phyloP scores from a whole-genome alignment of 2,329 filamentous ascomycete species.

The Balansia obtecta region DNA sequence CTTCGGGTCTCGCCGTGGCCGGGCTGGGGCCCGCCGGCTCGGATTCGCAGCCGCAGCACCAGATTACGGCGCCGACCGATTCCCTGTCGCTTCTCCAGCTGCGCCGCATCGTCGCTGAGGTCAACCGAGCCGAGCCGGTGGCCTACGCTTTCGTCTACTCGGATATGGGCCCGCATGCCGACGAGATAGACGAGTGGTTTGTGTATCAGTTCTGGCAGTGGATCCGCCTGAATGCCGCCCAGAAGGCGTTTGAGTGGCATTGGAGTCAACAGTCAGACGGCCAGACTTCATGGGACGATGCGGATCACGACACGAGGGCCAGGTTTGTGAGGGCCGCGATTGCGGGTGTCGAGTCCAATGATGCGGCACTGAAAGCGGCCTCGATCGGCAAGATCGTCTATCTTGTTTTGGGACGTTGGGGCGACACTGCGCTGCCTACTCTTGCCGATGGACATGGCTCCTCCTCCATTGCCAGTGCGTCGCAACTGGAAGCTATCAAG shows the following conservation, averaged over 20 bases:
- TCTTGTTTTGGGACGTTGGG: slow-evolving; percentile 58
- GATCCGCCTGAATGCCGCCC: slow-evolving; percentile 62
- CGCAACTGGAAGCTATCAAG: slow-evolving; percentile 48
- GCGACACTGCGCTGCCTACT: slow-evolving; percentile 46
- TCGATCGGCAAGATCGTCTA: slow-evolving; percentile 47
- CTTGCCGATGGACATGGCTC: slow-evolving; percentile 28
- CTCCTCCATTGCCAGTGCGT: slow-evolving; percentile 38
- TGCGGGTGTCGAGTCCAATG: slow-evolving; percentile 27
- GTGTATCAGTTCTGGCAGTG: slow-evolving; percentile 81
- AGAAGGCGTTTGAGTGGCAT: slow-evolving; percentile 63
- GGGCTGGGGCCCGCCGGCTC: slow-evolving; percentile 9
- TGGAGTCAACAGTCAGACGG: slow-evolving; percentile 45
- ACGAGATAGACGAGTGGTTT: slow-evolving; percentile 97
- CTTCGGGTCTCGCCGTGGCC: slow-evolving; percentile 10
- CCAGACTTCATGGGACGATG: slow-evolving; percentile 50
- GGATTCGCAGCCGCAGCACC: slow-evolving; percentile 10
- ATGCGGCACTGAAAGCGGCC: slow-evolving; percentile 36
- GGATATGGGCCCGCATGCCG: slow-evolving; percentile 61
- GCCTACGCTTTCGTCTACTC: slow-evolving; percentile 80
- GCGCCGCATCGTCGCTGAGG: slow-evolving; percentile 59
- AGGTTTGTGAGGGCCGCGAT: slow-evolving; percentile 47
- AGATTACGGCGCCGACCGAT: slow-evolving; percentile 38
- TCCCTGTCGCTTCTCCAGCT: slow-evolving; percentile 67
- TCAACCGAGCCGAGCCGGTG: slow-evolving; percentile 54
- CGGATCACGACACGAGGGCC: slow-evolving; percentile 39